Conservation (phyloP, 192 early-diverging fungal species). For the Physocladia obscura region DNA sequence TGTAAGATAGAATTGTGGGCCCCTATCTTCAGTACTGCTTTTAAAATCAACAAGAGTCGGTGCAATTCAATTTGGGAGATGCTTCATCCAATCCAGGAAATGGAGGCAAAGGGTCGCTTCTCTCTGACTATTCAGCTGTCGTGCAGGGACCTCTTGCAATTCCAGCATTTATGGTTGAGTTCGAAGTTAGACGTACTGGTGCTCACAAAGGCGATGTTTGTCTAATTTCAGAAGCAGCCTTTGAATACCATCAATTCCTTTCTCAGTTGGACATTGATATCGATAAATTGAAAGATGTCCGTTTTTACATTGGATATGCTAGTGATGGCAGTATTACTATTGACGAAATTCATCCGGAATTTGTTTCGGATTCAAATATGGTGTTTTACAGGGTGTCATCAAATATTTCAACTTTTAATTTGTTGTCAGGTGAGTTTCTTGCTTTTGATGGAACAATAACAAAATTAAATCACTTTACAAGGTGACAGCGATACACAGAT, state of each 20-base stretch:
- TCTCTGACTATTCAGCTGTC: neutral
- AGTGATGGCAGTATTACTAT: neutral
- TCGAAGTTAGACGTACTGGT: neutral
- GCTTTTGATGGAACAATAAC: neutral
- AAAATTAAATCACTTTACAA: neutral
- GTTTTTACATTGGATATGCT: neutral
- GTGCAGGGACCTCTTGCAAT: neutral
- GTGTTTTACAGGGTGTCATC: neutral
- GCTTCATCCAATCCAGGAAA: neutral
- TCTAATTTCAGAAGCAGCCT: neutral
- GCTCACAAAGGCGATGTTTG: neutral
- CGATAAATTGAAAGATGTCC: too few species aligned
- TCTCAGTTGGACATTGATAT: too few species aligned
- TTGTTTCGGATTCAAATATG: neutral
- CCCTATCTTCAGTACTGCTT: neutral
- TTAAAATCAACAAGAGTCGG: neutral
- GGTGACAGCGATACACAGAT: too few species aligned
- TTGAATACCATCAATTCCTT: conserved; percentile 2
- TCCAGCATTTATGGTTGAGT: neutral
- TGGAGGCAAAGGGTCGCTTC: neutral
- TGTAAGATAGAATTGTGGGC: neutral
- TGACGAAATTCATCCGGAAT: neutral
- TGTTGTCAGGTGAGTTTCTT: neutral
- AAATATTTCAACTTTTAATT: neutral
- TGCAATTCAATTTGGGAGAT: neutral